A percentile compares a stretch with the other conserved stretches of the same genome.
Conservation (phyloP, 2,329 filamentous ascomycete species). For the Knufia fluminis region DNA sequence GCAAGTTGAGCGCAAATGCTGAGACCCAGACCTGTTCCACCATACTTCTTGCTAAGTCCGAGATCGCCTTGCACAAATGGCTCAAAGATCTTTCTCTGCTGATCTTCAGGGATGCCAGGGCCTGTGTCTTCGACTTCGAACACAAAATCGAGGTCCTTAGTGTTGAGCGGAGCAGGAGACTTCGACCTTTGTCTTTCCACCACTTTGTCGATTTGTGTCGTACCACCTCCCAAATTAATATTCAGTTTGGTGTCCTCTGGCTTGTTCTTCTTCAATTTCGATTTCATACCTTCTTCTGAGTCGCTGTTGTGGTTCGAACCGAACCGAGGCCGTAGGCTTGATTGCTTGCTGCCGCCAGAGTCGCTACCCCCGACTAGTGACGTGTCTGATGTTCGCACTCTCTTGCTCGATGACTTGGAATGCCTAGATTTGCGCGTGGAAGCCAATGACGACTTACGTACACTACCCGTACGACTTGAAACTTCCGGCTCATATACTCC, state of each 20-base stretch:
- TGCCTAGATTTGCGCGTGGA: conserved; percentile 19
- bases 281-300: conserved; percentile 10
- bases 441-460: conserved; percentile 30
- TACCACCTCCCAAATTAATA: conserved; percentile 54
- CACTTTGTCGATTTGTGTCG: conserved; percentile 42
- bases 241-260: conserved; percentile 38
- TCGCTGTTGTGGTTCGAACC: conserved; percentile 10
- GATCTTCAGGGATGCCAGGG: conserved; percentile 68
- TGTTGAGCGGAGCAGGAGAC: conserved; percentile 51
- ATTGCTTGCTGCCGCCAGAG: conserved; percentile 12
- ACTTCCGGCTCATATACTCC: conserved; percentile 16
- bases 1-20: conserved; percentile 86
- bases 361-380: conserved; percentile 15
- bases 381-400: conserved; percentile 21
- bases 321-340: neutral
- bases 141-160: conserved; percentile 65
- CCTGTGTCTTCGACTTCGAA: conserved; percentile 86
- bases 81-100: conserved; percentile 80
- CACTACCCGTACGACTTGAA: conserved; percentile 17
- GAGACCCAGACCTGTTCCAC: conserved; percentile 76
- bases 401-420: conserved; percentile 14
- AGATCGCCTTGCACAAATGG: conserved; percentile 91
- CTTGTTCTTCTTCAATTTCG: conserved; percentile 31
- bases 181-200: conserved; percentile 47
- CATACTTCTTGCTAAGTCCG: conserved; percentile 79